A percentile compares a stretch with the other conserved stretches of the same genome.
Conservation (phyloP, 257 asterid species). For the Oldenlandia corymbosa region DNA sequence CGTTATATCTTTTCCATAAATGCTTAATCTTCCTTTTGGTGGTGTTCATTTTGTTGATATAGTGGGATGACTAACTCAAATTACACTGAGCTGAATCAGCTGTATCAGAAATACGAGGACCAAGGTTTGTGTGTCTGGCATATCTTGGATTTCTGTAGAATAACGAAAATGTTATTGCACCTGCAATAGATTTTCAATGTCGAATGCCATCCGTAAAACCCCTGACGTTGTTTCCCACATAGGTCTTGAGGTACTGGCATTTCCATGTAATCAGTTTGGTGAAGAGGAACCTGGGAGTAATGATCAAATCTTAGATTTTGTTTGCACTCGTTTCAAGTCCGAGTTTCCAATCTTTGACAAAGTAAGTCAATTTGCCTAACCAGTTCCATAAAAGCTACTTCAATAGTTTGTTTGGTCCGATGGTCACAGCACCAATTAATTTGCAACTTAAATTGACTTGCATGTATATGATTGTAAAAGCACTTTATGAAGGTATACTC, state of each 20-base stretch:
- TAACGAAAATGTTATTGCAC: neutral
- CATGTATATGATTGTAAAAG: too few species aligned
- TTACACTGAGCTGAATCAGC: conserved; percentile 66
- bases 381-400: neutral
- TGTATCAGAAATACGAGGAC: conserved; percentile 57
- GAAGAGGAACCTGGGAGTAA: conserved; percentile 80
- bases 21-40: neutral
- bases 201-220: neutral
- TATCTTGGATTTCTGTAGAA: neutral
- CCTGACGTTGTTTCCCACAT: neutral
- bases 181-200: neutral
- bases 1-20: neutral
- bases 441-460: neutral
- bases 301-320: conserved; percentile 60
- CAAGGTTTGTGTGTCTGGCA: conserved; percentile 40
- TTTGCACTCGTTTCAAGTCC: conserved; percentile 69
- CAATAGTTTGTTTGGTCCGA: neutral
- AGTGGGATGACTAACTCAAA: conserved; percentile 92
- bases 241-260: conserved; percentile 84
- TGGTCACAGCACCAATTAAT: neutral
- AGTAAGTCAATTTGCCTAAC: conserved; percentile 26
- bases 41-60: conserved; percentile 17
- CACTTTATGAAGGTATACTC: too few species aligned
- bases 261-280: conserved; percentile 92
- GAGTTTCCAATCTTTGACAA: conserved; percentile 67